Percentiles rank a stretch among this genome's conserved stretches.
phyloP scores from a whole-genome alignment of 495 filamentous ascomycete species.

The Xylaria castorea region DNA sequence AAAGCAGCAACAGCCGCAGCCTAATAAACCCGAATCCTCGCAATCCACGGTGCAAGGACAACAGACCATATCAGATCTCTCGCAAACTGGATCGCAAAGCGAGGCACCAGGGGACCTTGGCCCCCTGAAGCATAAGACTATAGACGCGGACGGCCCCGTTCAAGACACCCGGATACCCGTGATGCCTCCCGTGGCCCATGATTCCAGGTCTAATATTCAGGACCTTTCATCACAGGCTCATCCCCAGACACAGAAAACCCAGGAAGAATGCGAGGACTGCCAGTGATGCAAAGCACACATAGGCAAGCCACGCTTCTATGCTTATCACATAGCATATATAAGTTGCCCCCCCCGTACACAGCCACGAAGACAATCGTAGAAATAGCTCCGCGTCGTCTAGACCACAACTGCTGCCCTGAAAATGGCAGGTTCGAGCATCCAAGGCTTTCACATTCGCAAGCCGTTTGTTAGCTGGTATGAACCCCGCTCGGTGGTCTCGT shows the following conservation, averaged over 20 bases:
- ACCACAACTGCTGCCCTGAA: background rate
- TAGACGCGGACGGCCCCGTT: conserved; percentile 23
- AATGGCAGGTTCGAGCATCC: background rate
- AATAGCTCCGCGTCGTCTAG: background rate
- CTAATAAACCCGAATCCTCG: background rate
- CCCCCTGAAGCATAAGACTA: background rate
- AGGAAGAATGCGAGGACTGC: conserved; percentile 38
- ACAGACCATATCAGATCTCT: background rate
- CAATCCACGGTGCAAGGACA: background rate
- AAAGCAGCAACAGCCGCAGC: conserved; percentile 12
- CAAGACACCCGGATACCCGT: conserved; percentile 22
- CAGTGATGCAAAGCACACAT: conserved; percentile 21
- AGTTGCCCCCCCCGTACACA: background rate
- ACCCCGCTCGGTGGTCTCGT: background rate
- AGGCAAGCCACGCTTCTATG: background rate
- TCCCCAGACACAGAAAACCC: background rate
- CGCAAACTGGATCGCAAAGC: background rate
- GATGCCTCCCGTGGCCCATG: background rate
- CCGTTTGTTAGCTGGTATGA: background rate
- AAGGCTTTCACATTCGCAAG: background rate
- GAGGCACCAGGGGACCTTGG: background rate
- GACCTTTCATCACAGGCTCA: background rate
- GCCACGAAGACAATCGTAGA: background rate
- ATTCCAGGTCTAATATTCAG: conserved; percentile 14
- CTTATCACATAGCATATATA: background rate